Base-by-base conservation (phyloP, 768 basidiomycete species). In the Boletus fagicola region DNA sequence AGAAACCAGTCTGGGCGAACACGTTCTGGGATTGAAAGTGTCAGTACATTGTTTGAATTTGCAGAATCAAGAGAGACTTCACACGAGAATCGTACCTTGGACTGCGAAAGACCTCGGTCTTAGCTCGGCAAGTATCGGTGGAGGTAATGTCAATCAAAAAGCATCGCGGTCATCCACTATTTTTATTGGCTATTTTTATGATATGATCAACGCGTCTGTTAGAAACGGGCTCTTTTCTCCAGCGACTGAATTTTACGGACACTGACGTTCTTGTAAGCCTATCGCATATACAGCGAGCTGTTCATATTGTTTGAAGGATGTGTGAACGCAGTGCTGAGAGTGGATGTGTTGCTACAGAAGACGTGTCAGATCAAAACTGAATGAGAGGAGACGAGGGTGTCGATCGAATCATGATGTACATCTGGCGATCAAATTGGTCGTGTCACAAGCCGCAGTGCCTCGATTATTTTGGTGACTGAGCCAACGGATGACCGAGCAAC, bases 321-420 rank as follows among this genome's bases (percentile, higher is more conserved):
- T 43, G 33, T 38, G 55, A 48, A 54, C 39, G 55, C 53, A 28
- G 50, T 62, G 40, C 43, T 31, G 54, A 46, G 44, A 22, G 49
- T 46, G 54, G 65, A 73, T 68, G 70, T 60, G 70, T 61, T 60
- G 38, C 47, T 47, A 58, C 56, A 61, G 59, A 62, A 55, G 70
- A 62, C 52, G 28, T 62, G 58, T 62, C 63, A 60, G 57, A 69
- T 64, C 64, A 60, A 56, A 49, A 54, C 40, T 48, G 48, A 49
- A 38, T 61, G 51, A 58, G 57, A 57, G 44, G 45, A 50, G 51
- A 52, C 44, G 48, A 56, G 40, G 56, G 58, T 51, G 62, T 67
- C 65, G 65, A 68, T 62, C 58, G 57, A 59, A 63, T 64, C 45
- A 54, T 59, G 65, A 69, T 69, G 55, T 51, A 39, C 51, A 51